phyloP scores from a whole-genome alignment of 192 early-diverging fungal genomes.

The Jimgerdemannia lactiflua region DNA sequence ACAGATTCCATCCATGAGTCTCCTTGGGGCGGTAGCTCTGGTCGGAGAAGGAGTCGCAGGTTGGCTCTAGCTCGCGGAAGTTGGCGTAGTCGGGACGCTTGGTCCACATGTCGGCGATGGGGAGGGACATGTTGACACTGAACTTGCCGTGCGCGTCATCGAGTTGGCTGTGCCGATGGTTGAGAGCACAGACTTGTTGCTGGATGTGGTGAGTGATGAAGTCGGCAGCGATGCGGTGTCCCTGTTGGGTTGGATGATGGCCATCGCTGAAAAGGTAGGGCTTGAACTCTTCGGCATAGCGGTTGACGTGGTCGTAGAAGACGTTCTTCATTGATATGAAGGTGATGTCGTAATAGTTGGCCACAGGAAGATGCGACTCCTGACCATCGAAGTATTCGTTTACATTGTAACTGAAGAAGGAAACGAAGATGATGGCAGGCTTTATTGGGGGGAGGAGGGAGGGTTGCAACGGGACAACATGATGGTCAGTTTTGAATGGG shows the following conservation, averaged over 20 bases:
- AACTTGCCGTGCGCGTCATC: background rate
- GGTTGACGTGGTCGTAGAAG: conserved; percentile 12
- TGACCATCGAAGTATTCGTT: conserved; percentile 20
- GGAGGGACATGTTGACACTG: conserved; percentile 3
- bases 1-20: conserved; percentile 12
- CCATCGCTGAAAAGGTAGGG: conserved; percentile 6
- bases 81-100: conserved; percentile 6
- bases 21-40: conserved; percentile 10
- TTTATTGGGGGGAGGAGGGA: background rate
- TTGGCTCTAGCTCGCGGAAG: conserved; percentile 7
- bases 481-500: background rate
- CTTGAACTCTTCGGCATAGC: conserved; percentile 2
- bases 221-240: conserved; percentile 10
- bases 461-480: background rate
- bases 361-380: conserved; percentile 19
- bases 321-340: conserved; percentile 17
- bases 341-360: conserved; percentile 16
- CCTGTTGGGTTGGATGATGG: conserved; percentile 9
- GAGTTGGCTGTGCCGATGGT: background rate
- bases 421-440: conserved; percentile 14
- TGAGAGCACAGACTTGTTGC: conserved; percentile 10
- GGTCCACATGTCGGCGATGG: conserved; percentile 12
- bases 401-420: conserved; percentile 8
- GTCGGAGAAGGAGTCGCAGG: conserved; percentile 11
- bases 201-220: conserved; percentile 12